These are phyloP conservation scores for Linderina pennispora DNA, from an alignment of 192 early-diverging fungal genomes.

Conservation along the genomic window DNA sequence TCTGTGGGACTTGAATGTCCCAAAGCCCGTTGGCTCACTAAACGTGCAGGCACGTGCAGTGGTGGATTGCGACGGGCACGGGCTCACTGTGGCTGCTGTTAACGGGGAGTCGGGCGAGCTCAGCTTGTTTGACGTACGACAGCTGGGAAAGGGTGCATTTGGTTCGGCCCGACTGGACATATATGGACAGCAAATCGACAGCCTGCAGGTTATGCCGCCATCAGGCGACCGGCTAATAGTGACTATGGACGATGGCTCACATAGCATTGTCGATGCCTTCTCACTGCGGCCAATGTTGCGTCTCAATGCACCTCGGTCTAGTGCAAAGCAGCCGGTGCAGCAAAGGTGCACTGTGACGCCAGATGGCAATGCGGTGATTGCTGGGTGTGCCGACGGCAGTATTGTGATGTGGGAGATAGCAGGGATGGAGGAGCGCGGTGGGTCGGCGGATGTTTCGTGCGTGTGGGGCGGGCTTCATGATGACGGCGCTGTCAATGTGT, in stretches of 20 bases:
- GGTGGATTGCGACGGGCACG: too few relatives aligned
- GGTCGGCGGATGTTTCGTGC: neutral
- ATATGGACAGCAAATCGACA: neutral
- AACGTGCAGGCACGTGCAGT: too few relatives aligned
- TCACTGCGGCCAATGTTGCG: slow-evolving; percentile 25
- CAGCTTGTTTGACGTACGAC: slow-evolving; percentile 67
- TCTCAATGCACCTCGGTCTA: neutral
- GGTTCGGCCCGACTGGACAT: neutral
- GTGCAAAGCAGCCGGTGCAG: neutral
- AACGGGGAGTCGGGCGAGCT: slow-evolving; percentile 62
- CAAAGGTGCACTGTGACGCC: slow-evolving; percentile 33
- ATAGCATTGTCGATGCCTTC: slow-evolving; percentile 14
- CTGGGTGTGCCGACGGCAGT: slow-evolving; percentile 17
- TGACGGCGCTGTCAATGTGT: slow-evolving; percentile 22
- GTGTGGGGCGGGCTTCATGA: slow-evolving; percentile 25
- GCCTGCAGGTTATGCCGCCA: slow-evolving; percentile 17
- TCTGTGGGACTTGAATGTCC: slow-evolving; percentile 76
- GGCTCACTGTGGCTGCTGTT: slow-evolving; percentile 64
- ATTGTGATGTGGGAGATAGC: slow-evolving; percentile 27
- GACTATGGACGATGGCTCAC: slow-evolving; percentile 12
- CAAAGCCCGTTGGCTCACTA: slow-evolving; percentile 27
- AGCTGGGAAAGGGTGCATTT: slow-evolving; percentile 49
- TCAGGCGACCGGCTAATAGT: slow-evolving; percentile 27
- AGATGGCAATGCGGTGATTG: slow-evolving; percentile 22
- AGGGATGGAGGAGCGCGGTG: neutral